A percentile compares a stretch with the other conserved stretches of the same genome.
Conservation (phyloP, 495 filamentous ascomycete species). For the Penicillium cinerascens region DNA sequence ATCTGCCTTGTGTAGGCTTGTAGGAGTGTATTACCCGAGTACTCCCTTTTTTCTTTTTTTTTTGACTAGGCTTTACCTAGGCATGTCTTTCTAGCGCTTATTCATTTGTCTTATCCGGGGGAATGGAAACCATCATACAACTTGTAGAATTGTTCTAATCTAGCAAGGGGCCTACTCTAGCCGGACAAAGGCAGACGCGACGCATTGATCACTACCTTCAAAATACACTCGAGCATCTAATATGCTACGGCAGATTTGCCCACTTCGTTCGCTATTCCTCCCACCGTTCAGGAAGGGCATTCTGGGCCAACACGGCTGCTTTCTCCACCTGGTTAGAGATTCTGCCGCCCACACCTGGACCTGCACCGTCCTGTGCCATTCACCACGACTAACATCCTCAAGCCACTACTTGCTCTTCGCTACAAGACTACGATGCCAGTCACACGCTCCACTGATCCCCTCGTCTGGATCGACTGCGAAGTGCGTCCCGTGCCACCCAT, state of each 20-base stretch:
- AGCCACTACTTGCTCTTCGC: not conserved
- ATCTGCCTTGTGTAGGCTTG: not conserved
- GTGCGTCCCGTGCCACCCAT: conserved; percentile 35
- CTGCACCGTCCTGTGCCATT: not conserved
- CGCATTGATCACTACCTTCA: not conserved
- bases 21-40: not conserved
- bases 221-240: not conserved
- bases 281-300: not conserved
- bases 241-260: conserved; percentile 1
- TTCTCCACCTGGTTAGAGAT: conserved; percentile 28
- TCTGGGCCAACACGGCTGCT: conserved; percentile 11
- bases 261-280: not conserved
- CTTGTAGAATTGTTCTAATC: not conserved
- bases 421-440: conserved; percentile 35
- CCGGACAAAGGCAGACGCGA: not conserved
- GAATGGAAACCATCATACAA: not conserved
- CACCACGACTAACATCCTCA: not conserved
- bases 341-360: not conserved
- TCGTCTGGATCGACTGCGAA: conserved; percentile 92
- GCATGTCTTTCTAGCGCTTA: not conserved
- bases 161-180: not conserved
- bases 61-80: too few relatives aligned
- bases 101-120: not conserved
- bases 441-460: conserved; percentile 52
- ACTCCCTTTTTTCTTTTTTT: too few relatives aligned